A percentile compares a stretch with the other conserved stretches of the same genome.
Evolutionary conservation across 345 rosid species (phyloP).

Genomic region (Salix arbutifolia): DNA sequence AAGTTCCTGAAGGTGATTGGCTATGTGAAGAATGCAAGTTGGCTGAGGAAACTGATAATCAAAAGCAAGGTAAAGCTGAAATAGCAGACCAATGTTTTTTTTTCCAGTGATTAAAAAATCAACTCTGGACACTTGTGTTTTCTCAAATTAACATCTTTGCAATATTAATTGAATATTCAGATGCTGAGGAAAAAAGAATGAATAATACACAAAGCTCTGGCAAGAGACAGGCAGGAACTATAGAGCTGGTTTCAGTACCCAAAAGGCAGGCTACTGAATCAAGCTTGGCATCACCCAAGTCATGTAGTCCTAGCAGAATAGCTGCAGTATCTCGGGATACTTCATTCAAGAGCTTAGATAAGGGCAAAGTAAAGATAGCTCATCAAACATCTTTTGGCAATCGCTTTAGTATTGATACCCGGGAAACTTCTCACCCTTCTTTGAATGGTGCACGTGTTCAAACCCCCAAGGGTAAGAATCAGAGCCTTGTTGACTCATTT

Average conservation of each 20-base stretch:
- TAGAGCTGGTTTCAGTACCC: constrained; percentile 40
- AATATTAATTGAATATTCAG: constrained; percentile 42
- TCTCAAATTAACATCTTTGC: constrained; percentile 10
- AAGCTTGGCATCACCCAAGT: constrained; percentile 59
- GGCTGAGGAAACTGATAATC: constrained; percentile 63
- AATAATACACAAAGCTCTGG: constrained; percentile 35
- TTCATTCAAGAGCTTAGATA: constrained; percentile 32
- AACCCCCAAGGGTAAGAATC: constrained; percentile 51
- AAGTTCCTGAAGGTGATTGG: constrained; percentile 91
- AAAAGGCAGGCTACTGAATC: constrained; percentile 62
- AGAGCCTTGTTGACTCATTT: not conserved
- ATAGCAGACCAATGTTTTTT: not conserved
- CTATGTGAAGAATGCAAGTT: constrained; percentile 93
- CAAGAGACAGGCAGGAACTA: constrained; percentile 57
- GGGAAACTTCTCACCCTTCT: constrained; percentile 44
- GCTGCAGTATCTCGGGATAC: constrained; percentile 42
- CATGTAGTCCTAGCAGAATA: constrained; percentile 43
- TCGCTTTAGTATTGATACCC: constrained; percentile 35
- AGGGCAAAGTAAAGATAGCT: constrained; percentile 51
- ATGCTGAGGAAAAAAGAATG: constrained; percentile 46
- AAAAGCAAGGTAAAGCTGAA: constrained; percentile 55
- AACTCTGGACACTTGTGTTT: not conserved
- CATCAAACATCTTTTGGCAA: constrained; percentile 40
- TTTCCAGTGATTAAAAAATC: not conserved
- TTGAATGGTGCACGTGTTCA: constrained; percentile 43